Evolutionary conservation across 768 basidiomycete species (phyloP).

Genomic region (Neoboletus magnificus): DNA sequence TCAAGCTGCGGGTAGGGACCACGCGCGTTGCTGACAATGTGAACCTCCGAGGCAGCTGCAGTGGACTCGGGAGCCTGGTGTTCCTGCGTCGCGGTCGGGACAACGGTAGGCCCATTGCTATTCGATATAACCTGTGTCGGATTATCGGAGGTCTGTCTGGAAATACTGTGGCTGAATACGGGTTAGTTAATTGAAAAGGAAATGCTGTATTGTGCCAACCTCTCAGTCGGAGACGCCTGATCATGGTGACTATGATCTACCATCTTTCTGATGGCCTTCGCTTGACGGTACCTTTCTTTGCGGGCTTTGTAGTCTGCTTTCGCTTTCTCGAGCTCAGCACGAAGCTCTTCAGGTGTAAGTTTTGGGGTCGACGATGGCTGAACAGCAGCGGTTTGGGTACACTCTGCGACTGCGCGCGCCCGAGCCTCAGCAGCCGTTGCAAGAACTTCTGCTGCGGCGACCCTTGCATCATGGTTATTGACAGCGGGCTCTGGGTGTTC

Average conservation of each 20-base stretch:
- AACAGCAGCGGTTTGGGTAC: background rate
- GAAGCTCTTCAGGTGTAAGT: slow-evolving; percentile 24
- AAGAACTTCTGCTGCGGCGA: slow-evolving; percentile 13
- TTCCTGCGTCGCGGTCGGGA: slow-evolving; percentile 8
- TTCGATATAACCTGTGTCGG: slow-evolving; percentile 8
- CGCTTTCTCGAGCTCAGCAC: slow-evolving; percentile 55
- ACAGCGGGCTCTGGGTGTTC: background rate
- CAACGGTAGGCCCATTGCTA: background rate
- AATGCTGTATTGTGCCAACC: slow-evolving; percentile 12
- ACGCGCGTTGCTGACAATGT: slow-evolving; percentile 61
- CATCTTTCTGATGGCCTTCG: slow-evolving; percentile 48
- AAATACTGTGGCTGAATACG: slow-evolving; percentile 14
- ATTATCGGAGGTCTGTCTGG: slow-evolving; percentile 25
- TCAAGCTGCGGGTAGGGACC: slow-evolving; percentile 61
- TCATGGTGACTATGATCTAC: slow-evolving; percentile 30
- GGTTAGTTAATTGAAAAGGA: slow-evolving; percentile 5
- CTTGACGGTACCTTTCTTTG: slow-evolving; percentile 66
- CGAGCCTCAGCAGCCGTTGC: slow-evolving; percentile 18
- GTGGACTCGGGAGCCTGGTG: slow-evolving; percentile 16
- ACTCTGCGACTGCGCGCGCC: slow-evolving; percentile 5
- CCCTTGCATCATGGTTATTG: slow-evolving; percentile 7
- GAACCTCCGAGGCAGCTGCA: slow-evolving; percentile 24
- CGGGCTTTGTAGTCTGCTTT: slow-evolving; percentile 64
- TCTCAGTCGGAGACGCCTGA: slow-evolving; percentile 24
- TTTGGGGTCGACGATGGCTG: background rate